phyloP scores from a whole-genome alignment of 2,329 filamentous ascomycete genomes.

The Triangularia setosa region DNA sequence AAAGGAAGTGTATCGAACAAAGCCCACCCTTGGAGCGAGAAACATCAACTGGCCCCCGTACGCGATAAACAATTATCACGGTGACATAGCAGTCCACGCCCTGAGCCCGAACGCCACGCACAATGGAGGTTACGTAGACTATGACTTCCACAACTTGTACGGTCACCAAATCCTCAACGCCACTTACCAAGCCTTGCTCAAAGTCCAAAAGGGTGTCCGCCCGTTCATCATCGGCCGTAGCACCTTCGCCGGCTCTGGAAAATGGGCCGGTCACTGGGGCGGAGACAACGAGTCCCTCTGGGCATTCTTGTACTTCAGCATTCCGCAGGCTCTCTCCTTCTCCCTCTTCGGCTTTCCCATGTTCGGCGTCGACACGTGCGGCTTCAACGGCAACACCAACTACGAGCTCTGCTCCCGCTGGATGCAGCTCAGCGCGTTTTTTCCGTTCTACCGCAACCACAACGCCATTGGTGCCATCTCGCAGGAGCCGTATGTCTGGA shows the following conservation, averaged over 20 bases:
- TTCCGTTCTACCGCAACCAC: conserved; percentile 76
- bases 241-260: conserved; percentile 74
- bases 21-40: conserved; percentile 58
- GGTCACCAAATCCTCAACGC: conserved; percentile 73
- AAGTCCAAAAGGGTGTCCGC: conserved; percentile 62
- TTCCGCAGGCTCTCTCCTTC: conserved; percentile 73
- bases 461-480: conserved; percentile 57
- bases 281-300: conserved; percentile 70
- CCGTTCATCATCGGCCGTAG: conserved; percentile 80
- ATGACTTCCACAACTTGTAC: conserved; percentile 78
- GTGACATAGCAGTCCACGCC: conserved; percentile 68
- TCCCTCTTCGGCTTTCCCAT: conserved; percentile 72
- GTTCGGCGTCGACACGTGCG: conserved; percentile 69
- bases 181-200: conserved; percentile 67
- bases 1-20: conserved; percentile 49
- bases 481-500: conserved; percentile 72
- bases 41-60: conserved; percentile 74
- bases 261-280: conserved; percentile 78
- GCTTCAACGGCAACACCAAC: conserved; percentile 64
- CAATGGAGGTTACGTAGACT: conserved; percentile 67
- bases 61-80: conserved; percentile 68
- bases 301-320: conserved; percentile 71
- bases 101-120: conserved; percentile 76
- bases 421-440: conserved; percentile 57
- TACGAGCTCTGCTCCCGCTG: conserved; percentile 69